phyloP scores from a whole-genome alignment of 2,329 filamentous ascomycete species.

The Ambrosiella cleistominuta region DNA sequence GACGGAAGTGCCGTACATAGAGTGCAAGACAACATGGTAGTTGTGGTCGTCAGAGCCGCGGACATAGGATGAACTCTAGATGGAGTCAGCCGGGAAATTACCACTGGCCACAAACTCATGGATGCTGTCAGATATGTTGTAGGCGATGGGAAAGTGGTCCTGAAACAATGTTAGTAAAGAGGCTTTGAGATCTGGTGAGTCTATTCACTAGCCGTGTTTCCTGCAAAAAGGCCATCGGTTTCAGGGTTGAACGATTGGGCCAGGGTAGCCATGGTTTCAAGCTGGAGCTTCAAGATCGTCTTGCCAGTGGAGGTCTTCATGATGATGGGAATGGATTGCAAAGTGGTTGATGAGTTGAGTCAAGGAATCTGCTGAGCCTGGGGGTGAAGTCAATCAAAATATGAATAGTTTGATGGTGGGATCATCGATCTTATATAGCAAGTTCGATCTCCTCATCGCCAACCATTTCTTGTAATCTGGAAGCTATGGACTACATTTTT shows the following conservation, averaged over 20 bases:
- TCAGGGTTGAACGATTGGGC: not conserved
- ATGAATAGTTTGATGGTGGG: too few relatives aligned
- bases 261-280: too few relatives aligned
- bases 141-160: not conserved
- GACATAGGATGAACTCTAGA: not conserved
- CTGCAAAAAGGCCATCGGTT: not conserved
- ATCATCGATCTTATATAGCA: too few relatives aligned
- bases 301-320: too few relatives aligned
- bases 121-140: not conserved
- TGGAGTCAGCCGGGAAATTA: not conserved
- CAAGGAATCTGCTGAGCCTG: too few relatives aligned
- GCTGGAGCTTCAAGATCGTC: too few relatives aligned
- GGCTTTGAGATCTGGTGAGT: not conserved
- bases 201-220: not conserved
- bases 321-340: too few relatives aligned
- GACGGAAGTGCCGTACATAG: not conserved
- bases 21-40: not conserved
- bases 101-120: not conserved
- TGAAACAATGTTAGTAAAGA: not conserved
- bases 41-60: not conserved
- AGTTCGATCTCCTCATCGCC: too few relatives aligned
- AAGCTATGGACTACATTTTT: too few relatives aligned
- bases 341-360: too few relatives aligned
- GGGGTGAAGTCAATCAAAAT: too few relatives aligned
- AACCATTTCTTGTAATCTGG: too few relatives aligned